Evolutionary conservation across 2,329 filamentous ascomycete species (phyloP).

Genomic region (Aspergillus novofumigatus): DNA sequence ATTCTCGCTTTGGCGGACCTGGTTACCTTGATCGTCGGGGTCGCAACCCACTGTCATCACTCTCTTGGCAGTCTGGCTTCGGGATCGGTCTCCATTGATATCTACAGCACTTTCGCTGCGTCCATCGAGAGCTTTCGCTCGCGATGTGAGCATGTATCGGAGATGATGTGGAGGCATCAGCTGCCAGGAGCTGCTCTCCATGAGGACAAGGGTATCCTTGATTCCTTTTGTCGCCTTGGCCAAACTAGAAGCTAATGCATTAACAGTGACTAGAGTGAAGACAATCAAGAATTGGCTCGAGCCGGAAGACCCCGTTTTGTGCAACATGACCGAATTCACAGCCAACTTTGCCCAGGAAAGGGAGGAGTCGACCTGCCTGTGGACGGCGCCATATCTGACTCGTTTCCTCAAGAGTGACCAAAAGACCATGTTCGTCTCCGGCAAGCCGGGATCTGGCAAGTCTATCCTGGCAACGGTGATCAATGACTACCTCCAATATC

Average conservation of each 20-base stretch:
- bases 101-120: constrained; percentile 35
- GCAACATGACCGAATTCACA: constrained; percentile 42
- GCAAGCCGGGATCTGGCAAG: constrained; percentile 38
- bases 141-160: constrained; percentile 33
- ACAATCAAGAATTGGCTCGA: constrained; percentile 38
- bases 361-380: constrained; percentile 52
- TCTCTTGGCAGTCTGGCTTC: constrained; percentile 20
- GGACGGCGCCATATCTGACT: constrained; percentile 49
- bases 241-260: background rate
- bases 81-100: constrained; percentile 31
- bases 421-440: constrained; percentile 43
- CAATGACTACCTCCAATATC: constrained; percentile 36
- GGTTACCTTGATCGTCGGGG: constrained; percentile 25
- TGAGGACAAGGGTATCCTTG: constrained; percentile 23
- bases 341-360: constrained; percentile 39
- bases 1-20: constrained; percentile 36
- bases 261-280: constrained; percentile 26
- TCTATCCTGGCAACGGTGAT: constrained; percentile 38
- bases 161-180: constrained; percentile 40
- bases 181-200: constrained; percentile 29
- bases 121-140: constrained; percentile 34
- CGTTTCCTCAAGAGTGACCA: constrained; percentile 47
- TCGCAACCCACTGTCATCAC: constrained; percentile 37
- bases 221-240: background rate
- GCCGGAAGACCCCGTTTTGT: constrained; percentile 45